phyloP scores from a whole-genome alignment of 805 yeast genomes.

The Spathaspora girioi region DNA sequence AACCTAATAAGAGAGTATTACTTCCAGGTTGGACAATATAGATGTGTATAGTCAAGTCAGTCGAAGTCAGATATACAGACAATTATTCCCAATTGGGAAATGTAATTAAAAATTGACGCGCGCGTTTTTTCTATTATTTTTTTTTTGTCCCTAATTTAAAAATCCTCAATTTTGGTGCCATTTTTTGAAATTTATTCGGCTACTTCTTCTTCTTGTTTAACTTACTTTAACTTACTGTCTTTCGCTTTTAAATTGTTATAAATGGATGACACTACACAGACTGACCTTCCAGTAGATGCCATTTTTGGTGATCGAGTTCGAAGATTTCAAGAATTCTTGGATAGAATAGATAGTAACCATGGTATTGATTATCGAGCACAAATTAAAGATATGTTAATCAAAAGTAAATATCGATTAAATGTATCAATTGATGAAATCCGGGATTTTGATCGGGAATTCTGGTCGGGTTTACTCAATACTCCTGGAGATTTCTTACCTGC shows the following conservation, averaged over 20 bases:
- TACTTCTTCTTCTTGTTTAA: neutral
- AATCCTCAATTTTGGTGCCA: neutral
- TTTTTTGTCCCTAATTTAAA: neutral
- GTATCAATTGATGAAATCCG: slow-evolving; percentile 85
- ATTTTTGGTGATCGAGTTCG: slow-evolving; percentile 80
- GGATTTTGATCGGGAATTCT: slow-evolving; percentile 73
- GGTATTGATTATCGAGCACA: slow-evolving; percentile 64
- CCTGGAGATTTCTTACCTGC: slow-evolving; percentile 91
- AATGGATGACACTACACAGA: slow-evolving; percentile 10
- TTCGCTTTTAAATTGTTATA: neutral
- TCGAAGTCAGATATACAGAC: neutral
- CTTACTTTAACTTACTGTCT: neutral
- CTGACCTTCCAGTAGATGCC: slow-evolving; percentile 39
- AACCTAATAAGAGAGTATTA: slow-evolving; percentile 14
- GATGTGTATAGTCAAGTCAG: neutral
- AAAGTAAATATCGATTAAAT: slow-evolving; percentile 60
- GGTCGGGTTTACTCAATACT: slow-evolving; percentile 67
- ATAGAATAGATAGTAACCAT: slow-evolving; percentile 42
- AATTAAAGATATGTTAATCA: slow-evolving; percentile 69
- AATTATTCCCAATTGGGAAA: slow-evolving; percentile 21
- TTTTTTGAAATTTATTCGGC: neutral
- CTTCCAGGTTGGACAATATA: slow-evolving; percentile 27
- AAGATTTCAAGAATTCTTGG: slow-evolving; percentile 82
- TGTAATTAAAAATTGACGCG: slow-evolving; percentile 14
- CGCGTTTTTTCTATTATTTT: slow-evolving; percentile 17